phyloP scores from a whole-genome alignment of 805 yeast species.

The Yarrowia sp. region DNA sequence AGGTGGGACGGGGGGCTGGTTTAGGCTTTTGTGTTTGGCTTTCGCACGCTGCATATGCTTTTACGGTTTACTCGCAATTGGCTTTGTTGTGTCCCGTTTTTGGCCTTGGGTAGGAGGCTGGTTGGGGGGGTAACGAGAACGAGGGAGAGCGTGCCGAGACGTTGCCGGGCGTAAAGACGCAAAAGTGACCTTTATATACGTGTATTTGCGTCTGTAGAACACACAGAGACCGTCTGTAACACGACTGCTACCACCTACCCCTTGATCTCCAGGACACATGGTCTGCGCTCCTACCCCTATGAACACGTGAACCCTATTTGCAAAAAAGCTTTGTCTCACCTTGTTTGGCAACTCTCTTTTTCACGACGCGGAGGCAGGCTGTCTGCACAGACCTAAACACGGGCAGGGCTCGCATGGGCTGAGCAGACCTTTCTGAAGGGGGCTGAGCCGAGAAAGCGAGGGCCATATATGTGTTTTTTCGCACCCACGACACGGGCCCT shows the following conservation, averaged over 20 bases:
- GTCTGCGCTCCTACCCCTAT: constrained; percentile 16
- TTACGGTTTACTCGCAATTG: background rate
- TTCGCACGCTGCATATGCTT: too few relatives aligned
- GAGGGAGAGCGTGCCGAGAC: background rate
- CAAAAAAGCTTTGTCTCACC: constrained; percentile 13
- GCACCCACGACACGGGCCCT: too few relatives aligned
- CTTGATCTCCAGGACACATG: too few relatives aligned
- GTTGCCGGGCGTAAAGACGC: too few relatives aligned
- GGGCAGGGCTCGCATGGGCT: constrained; percentile 24
- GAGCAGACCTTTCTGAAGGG: background rate
- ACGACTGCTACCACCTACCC: too few relatives aligned
- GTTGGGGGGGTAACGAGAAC: background rate
- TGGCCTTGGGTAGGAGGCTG: too few relatives aligned
- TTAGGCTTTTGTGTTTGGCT: too few relatives aligned
- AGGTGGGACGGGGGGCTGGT: constrained; percentile 12
- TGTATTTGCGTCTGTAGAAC: too few relatives aligned
- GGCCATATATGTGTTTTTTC: too few relatives aligned
- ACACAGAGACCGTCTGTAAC: too few relatives aligned
- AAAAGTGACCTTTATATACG: too few relatives aligned
- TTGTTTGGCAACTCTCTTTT: constrained; percentile 2
- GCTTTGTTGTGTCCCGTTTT: constrained; percentile 1
- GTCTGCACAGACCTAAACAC: constrained; percentile 16
- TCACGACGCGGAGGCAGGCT: constrained; percentile 19
- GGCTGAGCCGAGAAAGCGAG: too few relatives aligned
- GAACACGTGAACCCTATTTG: constrained; percentile 7